Conservation (phyloP, 805 yeast species). For the Ogataea ganodermae region DNA sequence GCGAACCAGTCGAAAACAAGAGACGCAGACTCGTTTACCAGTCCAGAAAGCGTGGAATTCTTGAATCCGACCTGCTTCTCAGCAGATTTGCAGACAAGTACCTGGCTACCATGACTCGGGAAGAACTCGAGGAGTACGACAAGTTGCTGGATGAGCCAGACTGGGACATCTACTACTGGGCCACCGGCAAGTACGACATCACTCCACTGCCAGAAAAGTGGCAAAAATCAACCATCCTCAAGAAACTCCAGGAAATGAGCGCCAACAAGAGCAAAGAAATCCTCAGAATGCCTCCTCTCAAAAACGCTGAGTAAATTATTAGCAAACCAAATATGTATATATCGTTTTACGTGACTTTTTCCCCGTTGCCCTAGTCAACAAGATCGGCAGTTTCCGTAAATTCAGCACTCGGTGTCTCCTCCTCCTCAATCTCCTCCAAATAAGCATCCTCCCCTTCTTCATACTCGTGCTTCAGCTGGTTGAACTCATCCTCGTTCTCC, state of each 20-base stretch:
- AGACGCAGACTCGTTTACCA: slow-evolving; percentile 90
- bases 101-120: slow-evolving; percentile 56
- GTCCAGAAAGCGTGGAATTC: slow-evolving; percentile 90
- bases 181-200: slow-evolving; percentile 75
- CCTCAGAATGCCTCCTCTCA: slow-evolving; percentile 82
- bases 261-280: slow-evolving; percentile 71
- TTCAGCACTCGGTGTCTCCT: not conserved
- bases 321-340: too few species aligned
- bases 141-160: slow-evolving; percentile 87
- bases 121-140: slow-evolving; percentile 84
- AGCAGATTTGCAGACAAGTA: slow-evolving; percentile 83
- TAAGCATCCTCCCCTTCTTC: slow-evolving; percentile 23
- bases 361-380: slow-evolving; percentile 36
- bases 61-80: slow-evolving; percentile 86
- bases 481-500: slow-evolving; percentile 72
- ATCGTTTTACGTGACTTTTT: not conserved
- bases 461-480: slow-evolving; percentile 52
- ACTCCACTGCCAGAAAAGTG: slow-evolving; percentile 89
- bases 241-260: slow-evolving; percentile 68
- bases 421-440: slow-evolving; percentile 20
- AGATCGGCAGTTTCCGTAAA: slow-evolving; percentile 37
- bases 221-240: slow-evolving; percentile 67
- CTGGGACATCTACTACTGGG: slow-evolving; percentile 99
- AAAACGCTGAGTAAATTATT: slow-evolving; percentile 12
- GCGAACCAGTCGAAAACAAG: slow-evolving; percentile 72